phyloP scores from a whole-genome alignment of 1,284 basidiomycete genomes.

The Phylloporus sp. region DNA sequence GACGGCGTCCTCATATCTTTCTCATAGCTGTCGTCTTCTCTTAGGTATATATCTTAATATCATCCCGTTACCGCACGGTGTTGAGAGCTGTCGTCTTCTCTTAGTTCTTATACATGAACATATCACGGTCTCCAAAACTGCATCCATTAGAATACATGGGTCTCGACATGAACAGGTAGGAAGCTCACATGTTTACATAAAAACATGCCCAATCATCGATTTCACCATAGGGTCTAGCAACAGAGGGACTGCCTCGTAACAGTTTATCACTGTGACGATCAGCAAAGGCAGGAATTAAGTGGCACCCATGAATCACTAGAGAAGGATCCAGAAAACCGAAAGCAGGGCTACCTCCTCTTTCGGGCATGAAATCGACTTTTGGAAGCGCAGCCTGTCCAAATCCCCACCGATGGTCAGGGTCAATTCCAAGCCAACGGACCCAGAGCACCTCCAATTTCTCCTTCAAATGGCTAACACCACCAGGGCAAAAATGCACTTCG shows the following conservation, averaged over 20 bases:
- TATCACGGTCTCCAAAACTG: slow-evolving; percentile 5
- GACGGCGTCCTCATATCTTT: too few relatives aligned
- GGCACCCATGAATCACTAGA: not conserved
- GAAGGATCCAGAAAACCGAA: not conserved
- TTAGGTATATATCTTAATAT: too few relatives aligned
- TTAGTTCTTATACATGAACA: too few relatives aligned
- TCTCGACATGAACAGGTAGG: not conserved
- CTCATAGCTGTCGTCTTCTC: too few relatives aligned
- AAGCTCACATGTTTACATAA: not conserved
- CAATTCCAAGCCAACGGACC: slow-evolving; percentile 18
- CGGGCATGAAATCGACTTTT: not conserved
- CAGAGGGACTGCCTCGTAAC: not conserved
- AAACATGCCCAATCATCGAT: not conserved
- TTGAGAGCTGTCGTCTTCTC: too few relatives aligned
- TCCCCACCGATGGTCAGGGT: slow-evolving; percentile 6
- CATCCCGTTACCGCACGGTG: too few relatives aligned
- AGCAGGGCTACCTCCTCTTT: not conserved
- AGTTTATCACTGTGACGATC: not conserved
- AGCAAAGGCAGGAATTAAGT: not conserved
- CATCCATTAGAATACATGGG: not conserved
- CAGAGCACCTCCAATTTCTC: slow-evolving; percentile 8
- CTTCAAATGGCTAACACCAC: not conserved
- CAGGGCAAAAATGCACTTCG: not conserved
- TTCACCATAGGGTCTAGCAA: not conserved
- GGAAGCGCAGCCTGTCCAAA: not conserved